Percentiles rank a stretch among this genome's conserved stretches.
Conservation (phyloP, 306 rosid genomes). For the Leucaena leucocephala region DNA sequence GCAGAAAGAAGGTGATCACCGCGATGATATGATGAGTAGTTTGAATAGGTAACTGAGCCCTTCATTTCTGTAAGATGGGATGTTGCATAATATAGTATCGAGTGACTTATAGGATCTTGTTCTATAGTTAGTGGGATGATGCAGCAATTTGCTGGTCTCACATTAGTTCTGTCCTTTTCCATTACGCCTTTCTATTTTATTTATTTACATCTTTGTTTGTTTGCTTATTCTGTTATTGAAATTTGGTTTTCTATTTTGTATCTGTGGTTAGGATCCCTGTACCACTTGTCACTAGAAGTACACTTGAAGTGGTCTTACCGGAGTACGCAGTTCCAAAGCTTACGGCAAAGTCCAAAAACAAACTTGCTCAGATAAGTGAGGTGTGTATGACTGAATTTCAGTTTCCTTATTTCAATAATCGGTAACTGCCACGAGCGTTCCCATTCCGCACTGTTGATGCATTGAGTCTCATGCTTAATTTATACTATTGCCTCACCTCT, state of each 20-base stretch:
- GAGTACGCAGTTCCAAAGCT: conserved; percentile 92
- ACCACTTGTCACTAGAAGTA: conserved; percentile 93
- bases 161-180: conserved; percentile 11
- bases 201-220: neutral
- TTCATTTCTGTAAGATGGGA: conserved; percentile 21
- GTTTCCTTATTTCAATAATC: conserved; percentile 28
- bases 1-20: conserved; percentile 73
- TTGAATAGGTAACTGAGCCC: conserved; percentile 68
- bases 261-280: conserved; percentile 62
- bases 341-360: conserved; percentile 83
- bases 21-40: conserved; percentile 66
- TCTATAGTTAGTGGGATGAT: conserved; percentile 7
- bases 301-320: conserved; percentile 92
- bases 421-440: conserved; percentile 8
- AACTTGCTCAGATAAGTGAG: conserved; percentile 96
- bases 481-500: neutral
- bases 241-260: neutral
- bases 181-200: neutral
- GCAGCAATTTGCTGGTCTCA: neutral
- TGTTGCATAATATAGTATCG: conserved; percentile 15
- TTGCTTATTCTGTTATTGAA: neutral
- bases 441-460: neutral
- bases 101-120: conserved; percentile 22
- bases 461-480: neutral
- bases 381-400: conserved; percentile 47